phyloP scores from a whole-genome alignment of 305 asterid genomes.

The Galium porrigens region DNA sequence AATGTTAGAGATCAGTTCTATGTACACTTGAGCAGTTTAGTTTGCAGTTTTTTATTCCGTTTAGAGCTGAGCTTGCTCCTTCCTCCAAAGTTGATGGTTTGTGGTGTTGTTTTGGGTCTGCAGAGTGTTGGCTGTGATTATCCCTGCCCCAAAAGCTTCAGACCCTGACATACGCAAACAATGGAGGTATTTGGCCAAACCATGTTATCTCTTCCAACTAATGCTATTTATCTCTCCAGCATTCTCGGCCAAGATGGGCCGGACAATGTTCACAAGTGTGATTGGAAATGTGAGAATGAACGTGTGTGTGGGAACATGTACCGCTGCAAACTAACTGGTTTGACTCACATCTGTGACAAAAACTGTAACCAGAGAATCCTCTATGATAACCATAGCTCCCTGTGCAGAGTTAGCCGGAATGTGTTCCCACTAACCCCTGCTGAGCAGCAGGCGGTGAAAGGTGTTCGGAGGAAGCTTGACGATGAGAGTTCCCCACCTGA shows the following conservation, averaged over 20 bases:
- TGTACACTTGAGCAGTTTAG: neutral
- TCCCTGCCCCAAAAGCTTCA: slow-evolving; percentile 10
- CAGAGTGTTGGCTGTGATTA: slow-evolving; percentile 38
- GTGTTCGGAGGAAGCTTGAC: slow-evolving; percentile 75
- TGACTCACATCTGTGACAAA: slow-evolving; percentile 89
- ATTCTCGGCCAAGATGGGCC: slow-evolving; percentile 98
- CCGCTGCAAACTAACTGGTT: slow-evolving; percentile 80
- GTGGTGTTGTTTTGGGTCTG: slow-evolving; percentile 41
- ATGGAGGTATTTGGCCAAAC: slow-evolving; percentile 96
- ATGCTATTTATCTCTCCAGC: slow-evolving; percentile 76
- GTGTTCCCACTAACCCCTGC: slow-evolving; percentile 49
- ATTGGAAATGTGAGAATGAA: slow-evolving; percentile 86
- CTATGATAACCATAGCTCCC: slow-evolving; percentile 80
- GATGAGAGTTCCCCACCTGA: slow-evolving; percentile 48
- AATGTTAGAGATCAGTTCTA: neutral
- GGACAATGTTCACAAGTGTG: slow-evolving; percentile 84
- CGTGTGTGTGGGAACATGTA: slow-evolving; percentile 78
- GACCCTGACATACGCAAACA: slow-evolving; percentile 15
- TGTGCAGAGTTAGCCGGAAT: slow-evolving; percentile 71
- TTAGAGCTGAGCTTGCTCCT: slow-evolving; percentile 17
- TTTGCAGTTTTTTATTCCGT: neutral
- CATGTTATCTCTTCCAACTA: slow-evolving; percentile 61
- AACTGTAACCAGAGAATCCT: slow-evolving; percentile 85
- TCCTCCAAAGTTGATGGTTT: slow-evolving; percentile 23
- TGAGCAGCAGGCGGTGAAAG: slow-evolving; percentile 78